Percentiles rank a stretch among this genome's conserved stretches.
Conservation (phyloP, 2,329 filamentous ascomycete genomes). For the Peltaster fructicola region DNA sequence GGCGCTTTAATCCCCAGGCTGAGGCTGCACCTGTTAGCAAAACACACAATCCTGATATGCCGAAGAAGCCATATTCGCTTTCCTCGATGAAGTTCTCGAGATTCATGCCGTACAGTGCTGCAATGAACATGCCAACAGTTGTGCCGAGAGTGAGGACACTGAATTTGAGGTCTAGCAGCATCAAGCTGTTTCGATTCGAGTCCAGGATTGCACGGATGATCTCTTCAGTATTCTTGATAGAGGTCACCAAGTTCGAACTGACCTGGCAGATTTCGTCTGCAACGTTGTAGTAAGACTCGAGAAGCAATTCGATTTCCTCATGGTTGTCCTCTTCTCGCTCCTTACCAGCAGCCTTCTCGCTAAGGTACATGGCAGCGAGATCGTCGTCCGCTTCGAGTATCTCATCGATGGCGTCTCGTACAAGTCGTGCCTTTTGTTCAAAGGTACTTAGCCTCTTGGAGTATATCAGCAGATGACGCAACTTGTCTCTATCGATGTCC, state of each 20-base stretch:
- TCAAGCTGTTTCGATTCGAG: slow-evolving; percentile 92
- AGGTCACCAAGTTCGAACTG: slow-evolving; percentile 77
- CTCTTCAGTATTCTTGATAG: slow-evolving; percentile 95
- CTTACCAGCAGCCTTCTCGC: slow-evolving; percentile 64
- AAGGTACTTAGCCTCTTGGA: slow-evolving; percentile 94
- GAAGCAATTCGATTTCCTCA: slow-evolving; percentile 87
- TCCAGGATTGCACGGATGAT: slow-evolving; percentile 95
- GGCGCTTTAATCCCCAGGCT: slow-evolving; percentile 64
- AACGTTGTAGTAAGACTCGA: slow-evolving; percentile 95
- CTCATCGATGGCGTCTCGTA: slow-evolving; percentile 88
- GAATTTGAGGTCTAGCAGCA: slow-evolving; percentile 93
- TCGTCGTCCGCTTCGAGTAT: slow-evolving; percentile 93
- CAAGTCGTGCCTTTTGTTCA: slow-evolving; percentile 87
- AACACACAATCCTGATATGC: slow-evolving; percentile 53
- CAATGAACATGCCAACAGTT: slow-evolving; percentile 83
- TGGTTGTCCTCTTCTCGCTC: slow-evolving; percentile 67
- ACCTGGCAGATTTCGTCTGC: slow-evolving; percentile 97
- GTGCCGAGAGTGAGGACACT: slow-evolving; percentile 89
- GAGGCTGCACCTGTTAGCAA: slow-evolving; percentile 61
- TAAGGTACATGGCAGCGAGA: slow-evolving; percentile 83
- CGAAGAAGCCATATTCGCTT: slow-evolving; percentile 66
- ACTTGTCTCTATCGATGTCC: slow-evolving; percentile 87
- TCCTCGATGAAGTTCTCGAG: slow-evolving; percentile 97
- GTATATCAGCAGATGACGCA: slow-evolving; percentile 76
- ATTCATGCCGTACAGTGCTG: slow-evolving; percentile 99